Evolutionary conservation across 148 eudicot species (phyloP), one percentile per base, ranked within the genome.

Genomic region (Dianthus caryophyllus): DNA sequence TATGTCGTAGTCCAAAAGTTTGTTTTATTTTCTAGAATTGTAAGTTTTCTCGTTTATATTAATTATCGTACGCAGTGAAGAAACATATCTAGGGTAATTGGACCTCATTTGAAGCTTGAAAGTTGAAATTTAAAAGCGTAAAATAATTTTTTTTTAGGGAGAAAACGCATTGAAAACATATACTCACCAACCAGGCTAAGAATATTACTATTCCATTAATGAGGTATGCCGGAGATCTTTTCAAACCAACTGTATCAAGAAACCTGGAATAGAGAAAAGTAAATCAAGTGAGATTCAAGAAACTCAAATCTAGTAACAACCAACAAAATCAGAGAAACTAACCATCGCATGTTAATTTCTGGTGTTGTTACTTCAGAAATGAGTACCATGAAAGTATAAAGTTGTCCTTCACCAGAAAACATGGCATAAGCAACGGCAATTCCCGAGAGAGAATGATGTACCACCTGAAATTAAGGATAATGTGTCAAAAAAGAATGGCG

Each of bases 331-430:
- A 14, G 43, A 20, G 20, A n/a, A 36, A 58, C 80, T 62, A 77
- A 95, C 99, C 99, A 95, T 79, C 99, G 81, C 90, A 95, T 77
- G 70, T 95, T 95, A 72, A 95, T 85, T 71, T 85, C 93, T 54
- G 99, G 99, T 69, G 99, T 95, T 48, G 99, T 95, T 75, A 90
- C 82, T 77, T 95, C 99, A 46, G 99, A 95, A 48, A 95, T 95
- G 67, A 95, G 89, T 54, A 90, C 90, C 99, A 95, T 95, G 75
- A 82, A 95, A 15, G 99, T 95, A 79, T 95, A 95, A 60, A 95
- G 93, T 71, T 95, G 99, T 50, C 97, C 99, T 84, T 95, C 99
- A 70, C 97, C 96, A 56, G 89, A 82, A 64, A 84, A 85, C 97
- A 90, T 80, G 67, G 99, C 79, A 75, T 95, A 95, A 61, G 96